Conservation (phyloP, 169 alveolate genomes). For the Perkinsus marinus region DNA sequence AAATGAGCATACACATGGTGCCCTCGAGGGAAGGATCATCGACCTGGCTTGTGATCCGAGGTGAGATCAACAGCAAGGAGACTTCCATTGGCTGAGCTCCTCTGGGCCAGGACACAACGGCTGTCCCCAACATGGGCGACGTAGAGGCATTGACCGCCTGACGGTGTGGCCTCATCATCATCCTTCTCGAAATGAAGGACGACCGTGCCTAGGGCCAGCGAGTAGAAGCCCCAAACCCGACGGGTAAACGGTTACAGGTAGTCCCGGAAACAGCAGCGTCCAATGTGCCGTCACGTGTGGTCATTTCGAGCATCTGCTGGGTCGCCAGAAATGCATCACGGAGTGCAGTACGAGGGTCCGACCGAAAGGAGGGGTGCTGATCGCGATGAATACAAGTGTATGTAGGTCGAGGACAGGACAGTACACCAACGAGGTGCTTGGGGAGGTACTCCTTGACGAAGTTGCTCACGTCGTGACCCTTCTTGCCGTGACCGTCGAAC, state of each 20-base stretch:
- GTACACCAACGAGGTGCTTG: not conserved
- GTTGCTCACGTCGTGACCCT: constrained; percentile 61
- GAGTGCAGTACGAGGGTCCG: not conserved
- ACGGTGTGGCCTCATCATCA: not conserved
- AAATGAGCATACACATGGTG: not conserved
- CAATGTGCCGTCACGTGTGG: not conserved
- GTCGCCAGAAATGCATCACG: not conserved
- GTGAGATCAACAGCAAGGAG: constrained; percentile 7
- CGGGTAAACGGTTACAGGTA: not conserved
- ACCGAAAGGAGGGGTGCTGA: not conserved
- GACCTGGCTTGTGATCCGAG: constrained; percentile 11
- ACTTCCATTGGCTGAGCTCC: not conserved
- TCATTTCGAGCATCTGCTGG: not conserved
- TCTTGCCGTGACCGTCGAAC: constrained; percentile 63
- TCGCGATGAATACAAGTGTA: not conserved
- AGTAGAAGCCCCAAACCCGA: not conserved
- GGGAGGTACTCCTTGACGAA: constrained; percentile 53
- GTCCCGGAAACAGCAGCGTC: not conserved
- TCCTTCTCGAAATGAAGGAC: constrained; percentile 10
- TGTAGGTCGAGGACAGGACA: not conserved
- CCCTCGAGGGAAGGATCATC: not conserved
- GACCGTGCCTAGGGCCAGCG: not conserved
- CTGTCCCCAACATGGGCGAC: constrained; percentile 73
- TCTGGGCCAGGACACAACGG: constrained; percentile 45
- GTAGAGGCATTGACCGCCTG: constrained; percentile 1